Percentiles rank a stretch among this genome's conserved stretches.
Conservation (phyloP, 2,329 filamentous ascomycete genomes). For the Trichoderma sp. region DNA sequence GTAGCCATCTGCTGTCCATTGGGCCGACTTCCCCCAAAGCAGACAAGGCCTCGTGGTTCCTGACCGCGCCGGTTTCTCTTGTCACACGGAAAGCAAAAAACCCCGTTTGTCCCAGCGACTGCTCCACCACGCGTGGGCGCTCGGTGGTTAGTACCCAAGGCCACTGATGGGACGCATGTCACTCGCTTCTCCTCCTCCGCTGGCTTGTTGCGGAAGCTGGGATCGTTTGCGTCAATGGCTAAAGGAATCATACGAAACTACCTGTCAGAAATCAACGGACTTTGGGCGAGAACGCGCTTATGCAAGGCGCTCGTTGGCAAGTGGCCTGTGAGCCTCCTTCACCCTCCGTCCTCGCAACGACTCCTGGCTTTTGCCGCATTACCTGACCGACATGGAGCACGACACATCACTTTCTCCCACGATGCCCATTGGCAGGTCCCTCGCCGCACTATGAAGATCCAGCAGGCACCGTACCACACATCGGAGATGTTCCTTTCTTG, state of each 20-base stretch:
- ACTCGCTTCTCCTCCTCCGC: conserved; percentile 2
- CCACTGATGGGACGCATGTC: conserved; percentile 1
- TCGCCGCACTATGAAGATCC: conserved; percentile 7
- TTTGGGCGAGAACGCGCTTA: conserved; percentile 10
- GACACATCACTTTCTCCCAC: conserved; percentile 14
- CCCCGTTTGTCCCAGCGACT: not conserved
- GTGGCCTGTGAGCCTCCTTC: not conserved
- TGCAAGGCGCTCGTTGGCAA: not conserved
- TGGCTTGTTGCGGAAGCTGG: conserved; percentile 7
- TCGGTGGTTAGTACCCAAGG: not conserved
- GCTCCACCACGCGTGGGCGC: conserved; percentile 5
- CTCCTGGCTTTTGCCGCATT: conserved; percentile 5
- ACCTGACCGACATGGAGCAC: conserved; percentile 6
- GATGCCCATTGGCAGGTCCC: conserved; percentile 1
- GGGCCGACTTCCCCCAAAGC: conserved; percentile 11
- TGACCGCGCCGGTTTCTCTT: conserved; percentile 1
- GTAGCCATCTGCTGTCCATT: conserved; percentile 5
- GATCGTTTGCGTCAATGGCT: not conserved
- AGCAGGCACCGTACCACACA: conserved; percentile 7
- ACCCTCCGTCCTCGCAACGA: conserved; percentile 10
- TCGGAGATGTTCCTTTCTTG: conserved; percentile 3
- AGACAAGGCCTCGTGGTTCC: conserved; percentile 3
- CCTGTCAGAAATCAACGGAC: conserved; percentile 3
- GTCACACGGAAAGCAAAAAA: conserved; percentile 10
- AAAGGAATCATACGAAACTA: not conserved